Percentiles rank a stretch among this genome's conserved stretches.
Evolutionary conservation across 371 early-diverging fungal genomes (phyloP).

Genomic region (Mucor velutinosus): DNA sequence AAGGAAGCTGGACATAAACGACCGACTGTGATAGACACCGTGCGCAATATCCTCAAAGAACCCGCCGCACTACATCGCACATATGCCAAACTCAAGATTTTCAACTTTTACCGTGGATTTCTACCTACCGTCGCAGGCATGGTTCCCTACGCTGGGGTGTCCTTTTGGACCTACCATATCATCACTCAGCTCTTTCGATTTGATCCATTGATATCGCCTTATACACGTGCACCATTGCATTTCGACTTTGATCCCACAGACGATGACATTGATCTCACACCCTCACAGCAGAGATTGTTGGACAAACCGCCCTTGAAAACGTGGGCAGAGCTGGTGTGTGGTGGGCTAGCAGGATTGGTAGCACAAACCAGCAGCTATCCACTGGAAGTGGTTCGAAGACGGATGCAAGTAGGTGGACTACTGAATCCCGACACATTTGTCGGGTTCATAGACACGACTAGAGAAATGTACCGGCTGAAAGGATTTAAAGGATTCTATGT

Average conservation of each 20-base stretch:
- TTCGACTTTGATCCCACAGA: slow-evolving; percentile 26
- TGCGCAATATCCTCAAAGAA: slow-evolving; percentile 59
- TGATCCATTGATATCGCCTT: slow-evolving; percentile 37
- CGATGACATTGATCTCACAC: slow-evolving; percentile 25
- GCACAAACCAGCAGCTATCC: slow-evolving; percentile 91
- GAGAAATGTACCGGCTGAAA: slow-evolving; percentile 58
- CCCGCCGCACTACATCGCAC: slow-evolving; percentile 42
- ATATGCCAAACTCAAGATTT: slow-evolving; percentile 26
- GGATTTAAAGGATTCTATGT: slow-evolving; percentile 90
- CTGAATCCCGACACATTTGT: slow-evolving; percentile 50
- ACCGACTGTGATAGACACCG: slow-evolving; percentile 39
- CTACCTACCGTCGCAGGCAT: slow-evolving; percentile 90
- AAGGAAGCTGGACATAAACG: slow-evolving; percentile 33
- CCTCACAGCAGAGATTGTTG: slow-evolving; percentile 22
- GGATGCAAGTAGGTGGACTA: slow-evolving; percentile 86
- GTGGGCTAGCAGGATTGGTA: slow-evolving; percentile 82
- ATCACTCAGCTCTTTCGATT: slow-evolving; percentile 61
- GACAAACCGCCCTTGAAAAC: slow-evolving; percentile 54
- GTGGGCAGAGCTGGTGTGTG: slow-evolving; percentile 79
- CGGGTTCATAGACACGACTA: slow-evolving; percentile 60
- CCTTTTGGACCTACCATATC: slow-evolving; percentile 78
- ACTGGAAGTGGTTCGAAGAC: slow-evolving; percentile 86
- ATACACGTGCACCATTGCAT: slow-evolving; percentile 25
- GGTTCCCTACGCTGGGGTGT: slow-evolving; percentile 95
- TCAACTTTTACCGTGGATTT: slow-evolving; percentile 94